These are phyloP conservation scores for Eucalyptus rudis DNA, from an alignment of 345 rosid species.

Conservation along the genomic window DNA sequence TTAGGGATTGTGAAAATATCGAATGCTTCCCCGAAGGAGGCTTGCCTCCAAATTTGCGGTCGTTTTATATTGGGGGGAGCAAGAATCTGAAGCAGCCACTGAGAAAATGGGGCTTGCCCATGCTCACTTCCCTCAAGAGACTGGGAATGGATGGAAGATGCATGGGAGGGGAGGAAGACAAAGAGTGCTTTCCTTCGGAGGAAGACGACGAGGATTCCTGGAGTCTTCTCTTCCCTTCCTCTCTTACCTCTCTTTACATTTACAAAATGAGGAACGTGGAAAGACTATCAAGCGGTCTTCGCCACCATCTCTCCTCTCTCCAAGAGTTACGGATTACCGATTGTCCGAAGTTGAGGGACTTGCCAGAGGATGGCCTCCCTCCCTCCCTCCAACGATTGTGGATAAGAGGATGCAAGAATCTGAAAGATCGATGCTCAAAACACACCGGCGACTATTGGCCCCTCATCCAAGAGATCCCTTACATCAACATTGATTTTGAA, in stretches of 20 bases:
- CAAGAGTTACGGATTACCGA: accelerated
- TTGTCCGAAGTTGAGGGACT: neutral
- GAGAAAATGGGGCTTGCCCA: neutral
- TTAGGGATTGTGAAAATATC: accelerated
- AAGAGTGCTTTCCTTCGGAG: neutral
- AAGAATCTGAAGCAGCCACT: neutral
- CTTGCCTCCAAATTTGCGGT: accelerated
- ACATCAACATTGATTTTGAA: accelerated
- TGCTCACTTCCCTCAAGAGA: neutral
- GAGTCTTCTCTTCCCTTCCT: neutral
- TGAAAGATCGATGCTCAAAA: too few relatives aligned
- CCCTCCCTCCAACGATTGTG: accelerated
- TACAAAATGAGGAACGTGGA: accelerated
- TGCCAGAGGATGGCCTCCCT: neutral
- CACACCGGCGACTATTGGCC: too few relatives aligned
- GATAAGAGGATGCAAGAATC: accelerated
- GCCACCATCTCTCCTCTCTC: neutral
- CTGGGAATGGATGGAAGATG: accelerated
- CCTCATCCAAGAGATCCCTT: too few relatives aligned
- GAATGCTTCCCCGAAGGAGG: neutral
- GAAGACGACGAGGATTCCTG: neutral
- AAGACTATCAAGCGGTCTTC: accelerated
- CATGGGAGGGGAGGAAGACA: neutral
- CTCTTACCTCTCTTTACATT: accelerated
- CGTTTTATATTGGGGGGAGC: accelerated